Base-by-base conservation (phyloP, 352 stramenopile species). In the Globisporangium radiosum region DNA sequence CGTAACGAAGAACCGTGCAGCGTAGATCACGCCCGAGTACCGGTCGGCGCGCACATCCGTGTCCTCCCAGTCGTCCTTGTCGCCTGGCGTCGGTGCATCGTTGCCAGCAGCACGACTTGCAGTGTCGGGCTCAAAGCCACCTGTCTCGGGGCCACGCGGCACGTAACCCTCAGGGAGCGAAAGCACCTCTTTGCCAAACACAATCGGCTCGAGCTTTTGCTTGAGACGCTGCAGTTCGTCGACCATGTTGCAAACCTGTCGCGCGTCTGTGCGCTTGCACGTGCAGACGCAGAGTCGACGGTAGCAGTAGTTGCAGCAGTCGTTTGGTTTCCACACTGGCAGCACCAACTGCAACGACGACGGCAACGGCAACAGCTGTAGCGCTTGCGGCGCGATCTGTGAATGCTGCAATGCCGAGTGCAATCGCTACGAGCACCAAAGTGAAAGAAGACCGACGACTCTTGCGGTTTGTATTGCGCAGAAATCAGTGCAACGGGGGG, bases 11-110 rank as follows among this genome's bases (percentile, higher is more conserved):
- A 92, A 95, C 8, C 85, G 81, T 40, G 82, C 76, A 5, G 85
- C 85, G 59, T 95, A 91, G 63, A 95, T 83, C 17, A 95, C 79
- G 51, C 85, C 85, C 2, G 85, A 69, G 61, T 90, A 90, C n/a
- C 85, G 78, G 52, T 93, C 91, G 5, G 59, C 57, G 1, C 69
- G 72, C 19, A 81, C 70, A 25, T 87, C 68, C 1, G 81, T 62
- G 15, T 72, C 64, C 33, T 88, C 78, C 63, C 50, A 57, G 47
- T 66, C 63, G 15, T 85, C 75, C 17, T 85, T 73, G 13, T 63
- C 69, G 38, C 45, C 56, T 63, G 10, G 47, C 58, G 2, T 33
- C 36, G 42, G 44, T 33, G 42, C 40, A 36, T 50, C 47, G n/a
- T 66, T 59, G 43, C 25, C 51, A 14, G 47, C 39, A 15, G n/a